Base-by-base conservation (phyloP, 345 rosid genomes). In the Ceriops zippeliana region DNA sequence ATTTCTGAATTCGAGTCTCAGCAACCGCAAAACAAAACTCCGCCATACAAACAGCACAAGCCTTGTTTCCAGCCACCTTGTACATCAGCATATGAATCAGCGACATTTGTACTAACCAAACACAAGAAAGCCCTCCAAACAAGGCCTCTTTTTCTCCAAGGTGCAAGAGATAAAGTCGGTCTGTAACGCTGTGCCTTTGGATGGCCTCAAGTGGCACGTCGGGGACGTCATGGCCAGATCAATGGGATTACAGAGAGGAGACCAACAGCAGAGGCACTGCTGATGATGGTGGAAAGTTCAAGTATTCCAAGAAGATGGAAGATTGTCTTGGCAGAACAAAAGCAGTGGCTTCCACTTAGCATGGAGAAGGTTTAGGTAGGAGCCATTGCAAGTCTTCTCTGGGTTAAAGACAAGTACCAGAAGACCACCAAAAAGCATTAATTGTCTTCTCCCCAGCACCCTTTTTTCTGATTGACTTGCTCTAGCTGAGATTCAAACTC, bases 151-250 rank as follows among this genome's bases (percentile, higher is more conserved):
- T 42, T 42, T 42, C 49, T 42, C 49, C 19, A 2, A 13, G 49
- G 19, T 42, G 49, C 49, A 42, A 42, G 49, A 42, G 15, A 42
- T 42, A 13, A 42, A 42, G 49, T 13, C 49, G 2, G 49, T 3
- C 19, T 42, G 49, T 15, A 13, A 38, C 47, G 0, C 46, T 2
- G 47, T 42, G 49, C 49, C 19, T 11, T 13, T 42, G 5, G 30
- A 56, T 56, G 59, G 30, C 26, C 28, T 56, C 30, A 10, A 56
- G 16, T 3, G 28, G 59, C 16, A 15, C 17, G 19, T 42, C 47
- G 16, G 3, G 47, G 47, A 22, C 59, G 16, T 52, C 69, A 8
- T 47, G 69, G 53, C 34, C 35, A 47, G 60, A 28, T 65, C 69
- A 53, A 65, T 54, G 37, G 69, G 69, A 47, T 65, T 26, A 26